These are phyloP conservation scores for Potentilla sterilis DNA, from an alignment of 306 rosid species.

Conservation along the genomic window DNA sequence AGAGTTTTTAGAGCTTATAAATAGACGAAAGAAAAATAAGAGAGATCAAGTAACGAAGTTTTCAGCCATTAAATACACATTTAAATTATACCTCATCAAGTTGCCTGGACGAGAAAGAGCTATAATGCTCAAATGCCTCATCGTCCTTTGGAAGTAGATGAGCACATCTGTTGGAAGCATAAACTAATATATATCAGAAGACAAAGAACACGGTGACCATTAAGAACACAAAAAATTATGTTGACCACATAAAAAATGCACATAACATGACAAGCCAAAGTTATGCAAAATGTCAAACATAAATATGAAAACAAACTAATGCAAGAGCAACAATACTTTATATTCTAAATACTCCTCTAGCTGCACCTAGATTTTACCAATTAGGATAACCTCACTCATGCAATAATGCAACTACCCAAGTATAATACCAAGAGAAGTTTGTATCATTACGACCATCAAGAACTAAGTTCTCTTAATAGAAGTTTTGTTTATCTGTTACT, in stretches of 20 bases:
- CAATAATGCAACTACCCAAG: neutral
- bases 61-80: neutral
- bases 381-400: neutral
- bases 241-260: neutral
- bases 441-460: neutral
- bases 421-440: neutral
- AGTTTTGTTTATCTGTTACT: neutral
- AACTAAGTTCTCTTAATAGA: neutral
- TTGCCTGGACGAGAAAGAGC: constrained; percentile 70
- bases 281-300: neutral
- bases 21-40: too few relatives aligned
- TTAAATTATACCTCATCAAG: constrained; percentile 76
- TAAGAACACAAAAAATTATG: neutral
- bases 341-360: neutral
- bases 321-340: neutral
- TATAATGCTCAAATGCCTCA: constrained; percentile 89
- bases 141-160: constrained; percentile 88
- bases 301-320: neutral
- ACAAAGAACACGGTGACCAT: neutral
- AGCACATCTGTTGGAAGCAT: constrained; percentile 48
- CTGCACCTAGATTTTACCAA: neutral
- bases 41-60: neutral
- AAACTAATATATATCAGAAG: neutral
- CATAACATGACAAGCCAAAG: neutral
- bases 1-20: neutral